Conservation (phyloP, 495 filamentous ascomycete species). For the Penicillium paxilli region DNA sequence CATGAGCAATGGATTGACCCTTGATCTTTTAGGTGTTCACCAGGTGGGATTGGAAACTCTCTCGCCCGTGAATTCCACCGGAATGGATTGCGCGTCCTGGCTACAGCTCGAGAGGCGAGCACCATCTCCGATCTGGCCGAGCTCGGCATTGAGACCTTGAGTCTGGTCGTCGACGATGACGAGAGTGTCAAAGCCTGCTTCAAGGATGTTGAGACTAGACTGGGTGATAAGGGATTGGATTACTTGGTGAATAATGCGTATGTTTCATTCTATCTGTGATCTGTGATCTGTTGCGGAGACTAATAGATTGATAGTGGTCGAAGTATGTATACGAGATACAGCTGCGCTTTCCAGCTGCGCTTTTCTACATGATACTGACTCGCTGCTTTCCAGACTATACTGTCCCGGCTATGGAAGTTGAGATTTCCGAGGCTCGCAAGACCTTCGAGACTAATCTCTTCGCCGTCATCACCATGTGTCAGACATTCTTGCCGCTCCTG, state of each 20-base stretch:
- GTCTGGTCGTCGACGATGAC: slow-evolving; percentile 50
- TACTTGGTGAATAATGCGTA: slow-evolving; percentile 65
- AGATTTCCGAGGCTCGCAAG: slow-evolving; percentile 48
- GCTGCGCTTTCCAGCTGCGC: background rate
- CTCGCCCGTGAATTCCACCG: slow-evolving; percentile 56
- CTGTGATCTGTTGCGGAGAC: background rate
- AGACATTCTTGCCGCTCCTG: slow-evolving; percentile 57
- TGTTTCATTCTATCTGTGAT: slow-evolving; percentile 12
- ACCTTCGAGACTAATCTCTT: slow-evolving; percentile 63
- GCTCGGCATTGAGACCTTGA: slow-evolving; percentile 54
- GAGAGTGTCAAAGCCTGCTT: slow-evolving; percentile 47
- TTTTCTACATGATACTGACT: slow-evolving; percentile 4
- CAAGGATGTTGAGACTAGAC: slow-evolving; percentile 40
- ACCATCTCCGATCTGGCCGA: slow-evolving; percentile 46
- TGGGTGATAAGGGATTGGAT: slow-evolving; percentile 49
- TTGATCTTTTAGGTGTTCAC: slow-evolving; percentile 43
- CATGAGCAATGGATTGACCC: slow-evolving; percentile 2
- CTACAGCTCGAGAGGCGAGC: slow-evolving; percentile 54
- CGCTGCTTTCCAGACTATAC: slow-evolving; percentile 50
- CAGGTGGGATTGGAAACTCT: slow-evolving; percentile 60
- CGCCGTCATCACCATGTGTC: slow-evolving; percentile 59
- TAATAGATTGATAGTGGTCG: slow-evolving; percentile 28
- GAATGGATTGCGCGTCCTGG: slow-evolving; percentile 53
- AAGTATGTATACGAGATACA: slow-evolving; percentile 27
- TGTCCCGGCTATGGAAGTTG: slow-evolving; percentile 59